phyloP scores from a whole-genome alignment of 495 filamentous ascomycete species.

The Copromyces sp. region DNA sequence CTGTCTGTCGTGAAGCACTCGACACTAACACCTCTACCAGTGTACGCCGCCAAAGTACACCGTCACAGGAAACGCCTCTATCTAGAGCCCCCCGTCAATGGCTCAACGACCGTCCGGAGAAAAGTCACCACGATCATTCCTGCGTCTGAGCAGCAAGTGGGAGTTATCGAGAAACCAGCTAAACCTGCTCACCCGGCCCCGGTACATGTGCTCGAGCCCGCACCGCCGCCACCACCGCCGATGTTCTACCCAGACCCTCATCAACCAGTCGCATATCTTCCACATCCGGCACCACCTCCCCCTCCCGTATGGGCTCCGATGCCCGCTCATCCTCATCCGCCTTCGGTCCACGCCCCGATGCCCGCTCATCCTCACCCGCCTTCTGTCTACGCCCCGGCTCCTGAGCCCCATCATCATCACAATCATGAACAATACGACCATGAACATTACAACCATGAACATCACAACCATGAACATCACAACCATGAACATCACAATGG shows the following conservation, averaged over 20 bases:
- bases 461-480: not conserved
- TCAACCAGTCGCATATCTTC: not conserved
- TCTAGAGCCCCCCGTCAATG: conserved; percentile 31
- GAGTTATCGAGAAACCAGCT: not conserved
- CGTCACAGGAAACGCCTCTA: conserved; percentile 35
- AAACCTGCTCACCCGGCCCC: not conserved
- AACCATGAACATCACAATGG: not conserved
- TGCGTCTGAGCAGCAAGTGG: conserved; percentile 1
- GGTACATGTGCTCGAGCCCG: not conserved
- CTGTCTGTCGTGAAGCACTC: not conserved
- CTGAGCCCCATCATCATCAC: conserved; percentile 15
- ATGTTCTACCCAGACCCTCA: not conserved
- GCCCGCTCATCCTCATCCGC: conserved; percentile 20
- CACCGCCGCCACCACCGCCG: not conserved
- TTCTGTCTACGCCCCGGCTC: conserved; percentile 11
- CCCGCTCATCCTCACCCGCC: conserved; percentile 13
- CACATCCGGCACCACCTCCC: not conserved
- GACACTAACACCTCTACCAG: conserved; percentile 6
- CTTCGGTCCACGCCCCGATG: conserved; percentile 18
- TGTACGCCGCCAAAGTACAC: conserved; percentile 10
- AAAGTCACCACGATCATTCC: conserved; percentile 36
- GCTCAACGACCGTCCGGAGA: conserved; percentile 27
- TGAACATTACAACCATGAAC: conserved; percentile 9
- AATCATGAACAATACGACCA: conserved; percentile 4
- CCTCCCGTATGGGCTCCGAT: not conserved